Evolutionary conservation across 179 eudicot species (phyloP), one percentile per base, ranked within the genome.

Genomic region (Vitellaria paradoxa): DNA sequence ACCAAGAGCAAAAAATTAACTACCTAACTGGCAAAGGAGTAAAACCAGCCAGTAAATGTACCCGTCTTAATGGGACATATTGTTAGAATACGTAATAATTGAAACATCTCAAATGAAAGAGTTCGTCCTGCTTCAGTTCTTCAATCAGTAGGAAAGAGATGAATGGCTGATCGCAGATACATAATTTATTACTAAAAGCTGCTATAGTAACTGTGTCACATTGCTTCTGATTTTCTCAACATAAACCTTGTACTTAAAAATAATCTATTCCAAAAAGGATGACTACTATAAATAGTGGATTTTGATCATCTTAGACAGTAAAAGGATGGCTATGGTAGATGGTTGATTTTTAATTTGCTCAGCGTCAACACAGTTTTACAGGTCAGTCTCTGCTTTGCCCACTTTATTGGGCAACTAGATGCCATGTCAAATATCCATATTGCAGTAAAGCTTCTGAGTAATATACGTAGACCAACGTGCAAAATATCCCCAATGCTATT

Each of bases 91-190:
- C 9, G 62, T n/a, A 9, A 18, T 50, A 47, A 55, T 37, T 13
- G 62, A 72, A 72, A 50, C 76, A 56, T 57, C 76, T 72, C 65
- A 56, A 10, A 72, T 14, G 5, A 37, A 37, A 55, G 7, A 12
- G 76, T 18, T 55, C 23, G 6, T 72, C 50, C 76, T 37, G 49
- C 65, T 56, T 17, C 50, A 57, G 3, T 30, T 17, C 52, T 68
- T 12, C 50, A 49, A 57, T 18, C 50, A 26, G 18, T 55, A 17
- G 64, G 26, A 30, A 17, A 56, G 2, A 42, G 57, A 46, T 69
- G 40, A 69, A 21, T 47, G 4, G 18, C 3, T 23, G 67, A 68
- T 52, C 5, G 23, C 42, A 47, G 3, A 47, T 68, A 20, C 9
- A 24, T 47, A 68, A 46, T 47, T 46, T 46, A 9, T 10, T 49